Percentiles rank a stretch among this genome's conserved stretches.
phyloP scores from a whole-genome alignment of 306 rosid genomes.

The Ormosia emarginata region DNA sequence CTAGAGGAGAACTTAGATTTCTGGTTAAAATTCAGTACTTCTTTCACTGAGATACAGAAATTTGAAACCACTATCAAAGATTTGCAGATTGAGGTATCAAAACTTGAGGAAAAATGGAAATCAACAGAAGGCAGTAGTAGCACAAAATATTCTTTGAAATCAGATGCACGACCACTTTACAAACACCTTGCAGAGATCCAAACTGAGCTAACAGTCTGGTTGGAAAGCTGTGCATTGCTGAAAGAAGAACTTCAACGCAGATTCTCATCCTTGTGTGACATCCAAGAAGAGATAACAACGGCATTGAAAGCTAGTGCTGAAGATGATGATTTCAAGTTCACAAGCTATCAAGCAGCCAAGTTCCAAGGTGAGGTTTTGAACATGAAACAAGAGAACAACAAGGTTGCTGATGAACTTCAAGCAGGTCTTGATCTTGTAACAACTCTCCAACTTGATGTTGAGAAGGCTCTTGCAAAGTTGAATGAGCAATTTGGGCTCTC shows the following conservation, averaged over 20 bases:
- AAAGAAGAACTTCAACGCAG: slow-evolving; percentile 67
- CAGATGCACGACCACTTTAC: slow-evolving; percentile 75
- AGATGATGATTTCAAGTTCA: slow-evolving; percentile 68
- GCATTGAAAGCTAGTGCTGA: slow-evolving; percentile 78
- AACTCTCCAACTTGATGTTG: slow-evolving; percentile 57
- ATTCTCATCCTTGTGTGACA: slow-evolving; percentile 67
- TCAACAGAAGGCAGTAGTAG: slow-evolving; percentile 44
- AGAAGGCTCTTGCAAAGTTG: slow-evolving; percentile 53
- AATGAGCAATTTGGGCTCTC: slow-evolving; percentile 56
- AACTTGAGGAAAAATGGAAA: slow-evolving; percentile 44
- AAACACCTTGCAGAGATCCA: slow-evolving; percentile 72
- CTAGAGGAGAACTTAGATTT: slow-evolving; percentile 78
- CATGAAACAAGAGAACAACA: slow-evolving; percentile 90
- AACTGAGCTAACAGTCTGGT: slow-evolving; percentile 65
- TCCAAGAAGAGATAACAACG: slow-evolving; percentile 69
- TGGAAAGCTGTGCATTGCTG: slow-evolving; percentile 43
- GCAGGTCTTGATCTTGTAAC: slow-evolving; percentile 67
- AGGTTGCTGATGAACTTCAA: slow-evolving; percentile 74
- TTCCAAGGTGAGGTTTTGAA: slow-evolving; percentile 87
- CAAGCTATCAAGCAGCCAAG: slow-evolving; percentile 93
- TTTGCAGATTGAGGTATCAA: slow-evolving; percentile 44
- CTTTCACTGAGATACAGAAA: slow-evolving; percentile 57
- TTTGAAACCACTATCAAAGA: slow-evolving; percentile 57
- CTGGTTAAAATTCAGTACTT: slow-evolving; percentile 73
- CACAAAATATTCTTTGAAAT: slow-evolving; percentile 43